These are phyloP conservation scores for Russula vinacea DNA, from an alignment of 768 basidiomycete genomes.

Conservation along the genomic window DNA sequence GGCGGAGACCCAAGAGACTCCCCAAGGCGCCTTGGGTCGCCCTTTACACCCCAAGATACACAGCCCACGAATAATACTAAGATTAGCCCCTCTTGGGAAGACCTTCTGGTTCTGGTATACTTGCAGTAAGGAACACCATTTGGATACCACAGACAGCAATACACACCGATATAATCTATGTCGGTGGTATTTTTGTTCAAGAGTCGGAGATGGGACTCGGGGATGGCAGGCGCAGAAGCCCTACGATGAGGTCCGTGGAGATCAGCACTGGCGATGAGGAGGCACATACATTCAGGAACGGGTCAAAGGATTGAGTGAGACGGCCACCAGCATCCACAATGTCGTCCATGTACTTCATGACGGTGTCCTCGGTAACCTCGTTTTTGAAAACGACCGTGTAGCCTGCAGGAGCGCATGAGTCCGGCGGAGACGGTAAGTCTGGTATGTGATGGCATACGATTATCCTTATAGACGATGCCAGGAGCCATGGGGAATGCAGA, in stretches of 20 bases:
- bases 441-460: slow-evolving; percentile 1
- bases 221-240: slow-evolving; percentile 27
- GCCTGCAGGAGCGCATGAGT: slow-evolving; percentile 15
- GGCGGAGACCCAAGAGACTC: not conserved
- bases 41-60: not conserved
- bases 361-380: slow-evolving; percentile 17
- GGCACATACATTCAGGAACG: slow-evolving; percentile 23
- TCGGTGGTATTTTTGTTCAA: slow-evolving; percentile 15
- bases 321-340: slow-evolving; percentile 23
- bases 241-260: not conserved
- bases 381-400: slow-evolving; percentile 23
- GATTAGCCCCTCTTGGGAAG: slow-evolving; percentile 19
- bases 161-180: slow-evolving; percentile 25
- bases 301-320: slow-evolving; percentile 22
- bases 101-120: slow-evolving; percentile 19
- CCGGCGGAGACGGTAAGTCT: not conserved
- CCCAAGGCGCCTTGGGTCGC: not conserved
- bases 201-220: slow-evolving; percentile 7
- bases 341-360: slow-evolving; percentile 18
- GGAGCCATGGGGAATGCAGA: slow-evolving; percentile 15
- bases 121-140: not conserved
- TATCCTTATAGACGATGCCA: slow-evolving; percentile 17
- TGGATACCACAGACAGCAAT: not conserved
- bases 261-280: not conserved
- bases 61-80: not conserved